Evolutionary conservation across 768 basidiomycete genomes (phyloP).

Genomic region (Mycena vulgaris): DNA sequence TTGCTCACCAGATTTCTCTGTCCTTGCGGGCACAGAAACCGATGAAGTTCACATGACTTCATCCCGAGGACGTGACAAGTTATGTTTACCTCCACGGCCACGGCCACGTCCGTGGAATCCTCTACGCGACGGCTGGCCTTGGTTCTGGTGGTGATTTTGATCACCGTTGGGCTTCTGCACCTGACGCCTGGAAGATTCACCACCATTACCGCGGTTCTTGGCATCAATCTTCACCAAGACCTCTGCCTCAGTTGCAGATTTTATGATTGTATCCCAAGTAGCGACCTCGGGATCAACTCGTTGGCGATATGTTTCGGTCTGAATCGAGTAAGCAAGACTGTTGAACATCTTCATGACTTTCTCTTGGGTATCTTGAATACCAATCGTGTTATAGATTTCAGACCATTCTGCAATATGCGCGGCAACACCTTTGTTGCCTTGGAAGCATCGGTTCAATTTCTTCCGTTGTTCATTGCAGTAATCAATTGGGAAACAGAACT

Average conservation of each 20-base stretch:
- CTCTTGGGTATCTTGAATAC: conserved; percentile 31
- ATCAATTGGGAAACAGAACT: conserved; percentile 53
- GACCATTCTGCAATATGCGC: conserved; percentile 44
- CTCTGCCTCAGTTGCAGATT: background rate
- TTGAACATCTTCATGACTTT: conserved; percentile 41
- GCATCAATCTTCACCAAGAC: background rate
- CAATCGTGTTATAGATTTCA: conserved; percentile 39
- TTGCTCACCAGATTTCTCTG: background rate
- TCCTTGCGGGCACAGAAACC: background rate
- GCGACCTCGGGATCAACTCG: background rate
- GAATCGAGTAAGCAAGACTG: conserved; percentile 27
- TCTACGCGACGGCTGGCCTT: background rate
- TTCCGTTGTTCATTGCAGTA: conserved; percentile 26
- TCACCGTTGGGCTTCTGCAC: background rate
- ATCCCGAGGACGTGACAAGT: background rate
- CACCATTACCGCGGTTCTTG: background rate
- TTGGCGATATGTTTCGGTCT: background rate
- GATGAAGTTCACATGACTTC: background rate
- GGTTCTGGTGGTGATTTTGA: background rate
- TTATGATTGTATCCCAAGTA: background rate
- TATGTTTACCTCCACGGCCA: background rate
- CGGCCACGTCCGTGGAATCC: background rate
- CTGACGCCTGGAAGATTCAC: background rate
- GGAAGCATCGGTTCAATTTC: background rate
- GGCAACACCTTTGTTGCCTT: conserved; percentile 23